Conservation (phyloP, 2,329 filamentous ascomycete species). For the Xylariomycetidae sp. region DNA sequence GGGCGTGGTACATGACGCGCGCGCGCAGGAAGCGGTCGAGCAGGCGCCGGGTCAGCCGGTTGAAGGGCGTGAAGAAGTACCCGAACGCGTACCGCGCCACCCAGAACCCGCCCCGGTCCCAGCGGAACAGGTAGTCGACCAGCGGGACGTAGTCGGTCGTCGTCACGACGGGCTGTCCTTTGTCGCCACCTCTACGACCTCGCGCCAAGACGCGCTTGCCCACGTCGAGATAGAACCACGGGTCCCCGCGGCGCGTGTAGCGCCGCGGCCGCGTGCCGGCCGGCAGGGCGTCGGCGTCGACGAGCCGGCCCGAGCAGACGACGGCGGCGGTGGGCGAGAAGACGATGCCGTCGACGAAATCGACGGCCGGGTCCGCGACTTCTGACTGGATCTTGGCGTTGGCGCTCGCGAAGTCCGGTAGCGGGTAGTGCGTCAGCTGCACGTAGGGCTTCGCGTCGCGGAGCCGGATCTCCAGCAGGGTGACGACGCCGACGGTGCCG, state of each 20-base stretch:
- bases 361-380: conserved; percentile 35
- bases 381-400: conserved; percentile 41
- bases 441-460: conserved; percentile 52
- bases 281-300: conserved; percentile 36
- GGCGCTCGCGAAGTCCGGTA: conserved; percentile 33
- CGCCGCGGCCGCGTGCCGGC: conserved; percentile 28
- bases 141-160: conserved; percentile 61
- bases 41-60: conserved; percentile 55
- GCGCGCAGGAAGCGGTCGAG: conserved; percentile 61
- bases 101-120: conserved; percentile 68
- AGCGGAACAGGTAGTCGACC: conserved; percentile 65
- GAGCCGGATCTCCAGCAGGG: conserved; percentile 57
- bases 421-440: conserved; percentile 51
- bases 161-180: no score
- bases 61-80: conserved; percentile 64
- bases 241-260: conserved; percentile 57
- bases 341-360: conserved; percentile 69
- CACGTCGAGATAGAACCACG: conserved; percentile 72
- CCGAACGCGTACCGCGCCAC: conserved; percentile 56
- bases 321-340: conserved; percentile 52
- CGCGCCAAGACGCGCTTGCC: conserved; percentile 34
- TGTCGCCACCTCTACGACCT: conserved; percentile 20
- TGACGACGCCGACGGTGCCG: conserved; percentile 64
- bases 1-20: conserved; percentile 59
- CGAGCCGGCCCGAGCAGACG: conserved; percentile 56